A percentile compares a stretch with the other conserved stretches of the same genome.
Evolutionary conservation across 805 yeast species (phyloP).

Genomic region (Pichia sporocuriosa): DNA sequence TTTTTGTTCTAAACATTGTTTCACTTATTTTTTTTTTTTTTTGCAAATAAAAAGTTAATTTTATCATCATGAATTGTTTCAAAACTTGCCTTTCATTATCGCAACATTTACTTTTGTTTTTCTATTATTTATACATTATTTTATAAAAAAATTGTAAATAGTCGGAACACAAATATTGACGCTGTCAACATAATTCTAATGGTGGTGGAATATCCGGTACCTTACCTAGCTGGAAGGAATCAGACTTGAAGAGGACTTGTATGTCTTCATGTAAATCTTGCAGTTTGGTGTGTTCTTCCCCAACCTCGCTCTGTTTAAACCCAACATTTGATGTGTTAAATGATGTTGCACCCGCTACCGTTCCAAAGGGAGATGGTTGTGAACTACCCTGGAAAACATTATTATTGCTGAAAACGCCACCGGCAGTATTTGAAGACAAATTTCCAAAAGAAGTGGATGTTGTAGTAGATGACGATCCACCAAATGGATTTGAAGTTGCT

Average conservation of each 20-base stretch:
- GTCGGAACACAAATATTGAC: too few species aligned
- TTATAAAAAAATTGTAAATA: too few species aligned
- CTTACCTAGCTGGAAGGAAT: slow-evolving; percentile 46
- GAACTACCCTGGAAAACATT: background rate
- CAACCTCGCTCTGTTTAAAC: slow-evolving; percentile 20
- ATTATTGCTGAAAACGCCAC: background rate
- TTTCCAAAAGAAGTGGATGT: background rate
- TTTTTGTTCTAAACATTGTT: too few species aligned
- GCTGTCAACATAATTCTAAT: slow-evolving; percentile 34
- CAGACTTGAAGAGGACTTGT: slow-evolving; percentile 40
- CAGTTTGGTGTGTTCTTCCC: slow-evolving; percentile 22
- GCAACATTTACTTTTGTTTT: too few species aligned
- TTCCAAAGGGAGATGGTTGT: slow-evolving; percentile 10
- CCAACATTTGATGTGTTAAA: background rate
- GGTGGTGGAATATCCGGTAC: slow-evolving; percentile 78
- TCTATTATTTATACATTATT: background rate
- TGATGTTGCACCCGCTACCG: slow-evolving; percentile 7
- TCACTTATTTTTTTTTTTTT: too few species aligned
- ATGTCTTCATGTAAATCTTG: slow-evolving; percentile 40
- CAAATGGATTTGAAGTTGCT: slow-evolving; percentile 13
- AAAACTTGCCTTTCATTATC: too few species aligned
- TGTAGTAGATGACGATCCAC: background rate
- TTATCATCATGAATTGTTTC: too few species aligned
- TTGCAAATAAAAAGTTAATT: too few species aligned
- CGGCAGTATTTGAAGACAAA: background rate